Percentiles rank a stretch among this genome's conserved stretches.
Conservation (phyloP, 2,329 filamentous ascomycete species). For the Fusarium zealandicum region DNA sequence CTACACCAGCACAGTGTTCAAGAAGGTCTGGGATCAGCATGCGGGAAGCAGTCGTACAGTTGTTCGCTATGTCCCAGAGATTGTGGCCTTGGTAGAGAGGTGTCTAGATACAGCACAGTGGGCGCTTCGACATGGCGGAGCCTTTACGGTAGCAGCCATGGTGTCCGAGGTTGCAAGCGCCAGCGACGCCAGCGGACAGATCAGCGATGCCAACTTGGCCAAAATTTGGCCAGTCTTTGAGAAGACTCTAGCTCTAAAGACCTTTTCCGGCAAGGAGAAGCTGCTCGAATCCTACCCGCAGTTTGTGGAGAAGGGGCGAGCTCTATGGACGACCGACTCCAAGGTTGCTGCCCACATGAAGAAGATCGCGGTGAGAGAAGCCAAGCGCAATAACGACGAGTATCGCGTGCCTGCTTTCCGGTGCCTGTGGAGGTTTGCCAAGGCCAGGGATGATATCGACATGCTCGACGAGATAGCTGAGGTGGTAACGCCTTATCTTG, state of each 20-base stretch:
- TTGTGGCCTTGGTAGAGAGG: slow-evolving; percentile 70
- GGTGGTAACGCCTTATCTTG: slow-evolving; percentile 69
- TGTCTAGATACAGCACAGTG: slow-evolving; percentile 84
- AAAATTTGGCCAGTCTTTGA: slow-evolving; percentile 85
- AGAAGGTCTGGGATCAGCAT: slow-evolving; percentile 88
- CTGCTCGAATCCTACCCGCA: slow-evolving; percentile 80
- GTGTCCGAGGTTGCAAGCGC: slow-evolving; percentile 70
- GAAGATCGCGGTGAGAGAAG: slow-evolving; percentile 85
- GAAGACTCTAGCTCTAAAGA: slow-evolving; percentile 83
- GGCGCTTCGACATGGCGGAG: slow-evolving; percentile 88
- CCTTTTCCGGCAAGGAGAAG: slow-evolving; percentile 89
- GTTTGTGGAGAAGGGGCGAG: slow-evolving; percentile 72
- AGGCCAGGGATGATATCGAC: slow-evolving; percentile 71
- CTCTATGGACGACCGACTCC: slow-evolving; percentile 62
- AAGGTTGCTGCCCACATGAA: slow-evolving; percentile 70
- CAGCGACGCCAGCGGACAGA: slow-evolving; percentile 62
- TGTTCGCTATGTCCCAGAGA: slow-evolving; percentile 83
- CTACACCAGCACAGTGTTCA: slow-evolving; percentile 79
- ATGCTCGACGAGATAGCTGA: slow-evolving; percentile 71
- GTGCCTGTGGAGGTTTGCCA: slow-evolving; percentile 76
- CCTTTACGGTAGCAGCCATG: slow-evolving; percentile 79
- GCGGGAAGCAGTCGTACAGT: slow-evolving; percentile 86
- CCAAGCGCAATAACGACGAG: slow-evolving; percentile 85
- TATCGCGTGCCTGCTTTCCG: slow-evolving; percentile 81
- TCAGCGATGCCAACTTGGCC: slow-evolving; percentile 66